Conservation (phyloP, 208 protist genomes). For the Acanthamoeba healyi region DNA sequence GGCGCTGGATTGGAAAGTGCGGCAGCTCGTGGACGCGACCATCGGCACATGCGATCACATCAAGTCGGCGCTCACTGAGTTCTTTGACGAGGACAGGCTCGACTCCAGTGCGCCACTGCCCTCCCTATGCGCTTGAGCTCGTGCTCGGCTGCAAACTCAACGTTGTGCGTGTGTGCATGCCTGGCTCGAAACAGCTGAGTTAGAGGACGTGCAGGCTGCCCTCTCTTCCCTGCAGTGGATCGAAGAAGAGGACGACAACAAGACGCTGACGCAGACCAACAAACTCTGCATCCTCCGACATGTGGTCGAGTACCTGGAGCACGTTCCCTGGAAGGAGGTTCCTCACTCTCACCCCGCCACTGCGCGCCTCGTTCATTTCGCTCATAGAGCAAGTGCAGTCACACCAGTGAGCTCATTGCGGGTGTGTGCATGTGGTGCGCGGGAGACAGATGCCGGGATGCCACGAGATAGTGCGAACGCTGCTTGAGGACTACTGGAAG, state of each 20-base stretch:
- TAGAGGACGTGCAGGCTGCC: not conserved
- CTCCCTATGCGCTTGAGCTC: not conserved
- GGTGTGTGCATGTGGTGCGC: no score
- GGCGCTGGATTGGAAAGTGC: not conserved
- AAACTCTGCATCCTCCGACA: not conserved
- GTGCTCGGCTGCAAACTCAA: not conserved
- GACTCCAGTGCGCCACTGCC: not conserved
- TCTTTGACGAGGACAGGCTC: not conserved
- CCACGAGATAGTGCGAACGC: no score
- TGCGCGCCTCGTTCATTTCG: not conserved
- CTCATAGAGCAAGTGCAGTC: no score
- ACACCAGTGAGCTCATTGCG: no score
- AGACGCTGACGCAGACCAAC: not conserved
- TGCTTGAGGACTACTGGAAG: no score
- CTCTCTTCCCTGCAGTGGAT: not conserved
- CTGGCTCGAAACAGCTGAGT: not conserved
- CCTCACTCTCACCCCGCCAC: not conserved
- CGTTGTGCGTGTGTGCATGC: no score
- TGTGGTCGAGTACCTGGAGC: not conserved
- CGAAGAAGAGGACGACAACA: not conserved
- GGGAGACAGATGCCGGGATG: no score
- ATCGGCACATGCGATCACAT: not conserved
- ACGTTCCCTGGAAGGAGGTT: not conserved
- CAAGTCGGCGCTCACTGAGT: not conserved
- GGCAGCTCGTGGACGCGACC: not conserved